Base-by-base conservation (phyloP, 345 rosid genomes). In the Turritis glabra region DNA sequence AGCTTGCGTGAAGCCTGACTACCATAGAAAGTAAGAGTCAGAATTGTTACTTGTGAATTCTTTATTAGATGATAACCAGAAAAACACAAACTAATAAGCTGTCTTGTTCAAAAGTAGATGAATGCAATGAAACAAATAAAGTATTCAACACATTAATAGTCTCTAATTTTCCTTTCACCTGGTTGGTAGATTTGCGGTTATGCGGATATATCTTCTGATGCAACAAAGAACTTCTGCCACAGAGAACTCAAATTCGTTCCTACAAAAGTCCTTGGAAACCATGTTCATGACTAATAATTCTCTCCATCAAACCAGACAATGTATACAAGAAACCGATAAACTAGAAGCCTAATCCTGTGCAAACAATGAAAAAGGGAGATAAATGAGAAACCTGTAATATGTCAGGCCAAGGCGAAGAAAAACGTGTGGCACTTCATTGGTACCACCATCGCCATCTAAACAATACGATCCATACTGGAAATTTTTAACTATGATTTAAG, bases 361-460 rank as follows among this genome's bases (percentile, higher is more conserved):
- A 41, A 21, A 54, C 3, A 6, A 21, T 12, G 15, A 5, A 50
- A 37, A 37, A 66, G 25, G 60, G 61, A 77, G 53, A 64, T 53
- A 54, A 69, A 78, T 74, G 71, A 83, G 33, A 9, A 59, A 91
- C 96, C 88, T 91, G 73, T 94, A 94, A 82, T 89, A 93, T 54
- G 97, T 88, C 82, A 91, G 66, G 56, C 97, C 98, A 80, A 94
- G 96, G 79, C 78, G 83, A 52, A 94, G 91, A 72, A 85, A 82
- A 1, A 80, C 86, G 48, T 57, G 79, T 72, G 72, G 76, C 69
- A 76, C 80, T 63, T 74, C 70, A 37, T 71, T 50, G 48, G 83
- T 72, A 77, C 80, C 81, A 55, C 53, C 84, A 74, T 53, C 80
- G 73, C 43, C 72, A 69, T 8, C 80, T 73, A 80, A 32, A 67